phyloP scores from a whole-genome alignment of 2,329 filamentous ascomycete species.

The Arthrinium phaeospermum region DNA sequence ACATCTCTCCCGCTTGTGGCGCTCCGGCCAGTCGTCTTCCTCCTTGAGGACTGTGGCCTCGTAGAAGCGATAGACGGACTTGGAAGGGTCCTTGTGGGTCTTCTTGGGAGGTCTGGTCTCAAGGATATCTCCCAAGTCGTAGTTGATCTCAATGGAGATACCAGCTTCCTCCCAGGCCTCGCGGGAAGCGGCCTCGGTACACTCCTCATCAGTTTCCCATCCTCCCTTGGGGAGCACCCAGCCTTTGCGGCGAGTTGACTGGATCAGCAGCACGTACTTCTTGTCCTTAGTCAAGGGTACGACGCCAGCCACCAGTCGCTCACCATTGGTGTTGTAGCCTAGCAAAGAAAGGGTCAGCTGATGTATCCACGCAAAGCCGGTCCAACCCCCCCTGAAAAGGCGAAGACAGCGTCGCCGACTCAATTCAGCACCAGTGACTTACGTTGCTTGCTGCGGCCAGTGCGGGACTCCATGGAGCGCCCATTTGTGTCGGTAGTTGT shows the following conservation, averaged over 20 bases:
- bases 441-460: slow-evolving; percentile 82
- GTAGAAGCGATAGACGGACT: slow-evolving; percentile 78
- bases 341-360: slow-evolving; percentile 33
- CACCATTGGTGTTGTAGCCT: slow-evolving; percentile 93
- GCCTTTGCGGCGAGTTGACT: slow-evolving; percentile 86
- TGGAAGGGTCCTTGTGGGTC: slow-evolving; percentile 64
- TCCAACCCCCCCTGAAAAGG: slow-evolving; percentile 21
- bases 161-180: slow-evolving; percentile 99
- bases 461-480: slow-evolving; percentile 74
- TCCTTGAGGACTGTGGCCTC: slow-evolving; percentile 88
- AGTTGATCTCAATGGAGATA: slow-evolving; percentile 82
- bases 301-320: slow-evolving; percentile 92
- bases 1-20: slow-evolving; percentile 84
- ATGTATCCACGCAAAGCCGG: slow-evolving; percentile 7
- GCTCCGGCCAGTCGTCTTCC: slow-evolving; percentile 90
- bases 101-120: slow-evolving; percentile 84
- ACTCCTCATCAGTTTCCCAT: slow-evolving; percentile 94
- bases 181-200: slow-evolving; percentile 80
- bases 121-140: slow-evolving; percentile 83
- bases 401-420: slow-evolving; percentile 25
- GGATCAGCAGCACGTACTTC: slow-evolving; percentile 87
- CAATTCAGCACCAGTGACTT: slow-evolving; percentile 51
- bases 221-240: slow-evolving; percentile 99
- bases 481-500: slow-evolving; percentile 35
- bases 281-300: slow-evolving; percentile 89